Evolutionary conservation across 371 early-diverging fungal genomes (phyloP), one percentile per base, ranked within the genome.

Genomic region (Apophysomyces ossiformis): DNA sequence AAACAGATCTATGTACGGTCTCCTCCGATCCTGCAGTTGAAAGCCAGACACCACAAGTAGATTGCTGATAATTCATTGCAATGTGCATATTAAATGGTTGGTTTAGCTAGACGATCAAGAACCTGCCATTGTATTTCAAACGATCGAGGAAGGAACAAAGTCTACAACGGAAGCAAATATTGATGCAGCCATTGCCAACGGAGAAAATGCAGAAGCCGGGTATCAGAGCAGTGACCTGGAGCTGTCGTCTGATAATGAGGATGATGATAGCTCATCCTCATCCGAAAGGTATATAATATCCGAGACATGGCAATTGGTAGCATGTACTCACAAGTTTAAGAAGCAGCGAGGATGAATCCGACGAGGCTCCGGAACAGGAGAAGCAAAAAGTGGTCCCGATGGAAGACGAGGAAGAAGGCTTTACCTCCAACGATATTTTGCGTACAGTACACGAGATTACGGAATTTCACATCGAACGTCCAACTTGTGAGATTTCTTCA

Each of bases 391-490:
- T 68, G 1, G 64, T 68, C 6, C 64, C 36, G 11, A 41, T 62
- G 8, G 72, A 78, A 1, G 69, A 70, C 32, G 78, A 78, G 13
- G 74, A 61, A 4, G 73, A 68, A 1, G 68, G 57, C 15, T 38
- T 39, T 13, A 56, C 54, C 21, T 46, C 58, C 7, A 59, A 56
- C 12, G 65, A 37, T 0, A 63, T 73, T 26, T 63, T 82, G 16
- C 77, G 76, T 43, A 85, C 83, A 1, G 77, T 61, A 8, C 79
- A 93, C 68, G 93, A 93, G 69, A 74, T 90, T 50, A 58, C 73
- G 0, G 71, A 87, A n/a, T 57, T 86, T 16, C 75, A 76, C 11
- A 74, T 89, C 2, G 67, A 87, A 5, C 85, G 86, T 54, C 92
- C 92, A 1, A 68, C 85, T 7, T 77, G 92, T 47, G 69, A 72